phyloP scores from a whole-genome alignment of 306 rosid genomes.

The Cucurbita maxima region DNA sequence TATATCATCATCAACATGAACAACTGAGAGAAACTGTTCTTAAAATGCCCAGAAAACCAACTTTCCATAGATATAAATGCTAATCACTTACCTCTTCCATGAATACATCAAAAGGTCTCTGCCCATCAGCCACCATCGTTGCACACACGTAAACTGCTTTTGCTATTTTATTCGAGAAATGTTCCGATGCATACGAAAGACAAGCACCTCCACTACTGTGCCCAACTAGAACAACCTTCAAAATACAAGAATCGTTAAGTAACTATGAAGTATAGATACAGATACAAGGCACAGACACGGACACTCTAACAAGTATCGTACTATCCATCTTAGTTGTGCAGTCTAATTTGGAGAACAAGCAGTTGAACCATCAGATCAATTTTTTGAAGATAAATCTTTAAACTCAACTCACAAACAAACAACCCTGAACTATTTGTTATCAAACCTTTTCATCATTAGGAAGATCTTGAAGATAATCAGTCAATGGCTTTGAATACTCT shows the following conservation, averaged over 20 bases:
- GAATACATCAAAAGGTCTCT: conserved; percentile 82
- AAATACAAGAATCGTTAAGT: background rate
- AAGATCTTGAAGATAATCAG: conserved; percentile 54
- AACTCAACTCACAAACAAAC: background rate
- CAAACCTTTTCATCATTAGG: conserved; percentile 78
- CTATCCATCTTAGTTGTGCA: background rate
- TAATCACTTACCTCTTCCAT: conserved; percentile 48
- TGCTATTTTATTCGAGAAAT: conserved; percentile 56
- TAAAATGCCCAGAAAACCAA: background rate
- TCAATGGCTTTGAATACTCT: conserved; percentile 79
- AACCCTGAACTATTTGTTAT: background rate
- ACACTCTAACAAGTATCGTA: no score
- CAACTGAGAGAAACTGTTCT: background rate
- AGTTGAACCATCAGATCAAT: background rate
- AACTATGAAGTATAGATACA: no score
- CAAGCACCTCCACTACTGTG: conserved; percentile 98
- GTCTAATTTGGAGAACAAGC: background rate
- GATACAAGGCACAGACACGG: no score
- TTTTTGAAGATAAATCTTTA: background rate
- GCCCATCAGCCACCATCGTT: conserved; percentile 81
- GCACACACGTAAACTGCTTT: conserved; percentile 86
- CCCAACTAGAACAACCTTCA: conserved; percentile 81
- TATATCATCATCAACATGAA: background rate
- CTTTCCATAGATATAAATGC: background rate
- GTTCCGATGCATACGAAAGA: conserved; percentile 83